A percentile compares a stretch with the other conserved stretches of the same genome.
Evolutionary conservation across 1,284 basidiomycete species (phyloP).

Genomic region (Ustilago esculenta): DNA sequence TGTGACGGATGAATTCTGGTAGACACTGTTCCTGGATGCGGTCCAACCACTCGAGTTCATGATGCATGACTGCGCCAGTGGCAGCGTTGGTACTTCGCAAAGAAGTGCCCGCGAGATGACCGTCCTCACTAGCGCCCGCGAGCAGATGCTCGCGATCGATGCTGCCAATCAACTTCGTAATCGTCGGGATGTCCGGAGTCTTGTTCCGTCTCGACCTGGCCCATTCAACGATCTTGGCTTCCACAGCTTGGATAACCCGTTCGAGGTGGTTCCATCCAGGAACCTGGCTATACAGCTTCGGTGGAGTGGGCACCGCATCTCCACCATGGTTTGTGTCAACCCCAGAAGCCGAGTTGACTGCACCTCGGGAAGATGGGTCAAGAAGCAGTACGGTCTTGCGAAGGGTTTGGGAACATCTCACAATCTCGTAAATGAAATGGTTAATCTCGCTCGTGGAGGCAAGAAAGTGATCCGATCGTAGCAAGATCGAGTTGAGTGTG

Average conservation of each 20-base stretch:
- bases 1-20: conserved; percentile 39
- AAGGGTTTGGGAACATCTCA: conserved; percentile 39
- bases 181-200: conserved; percentile 33
- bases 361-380: conserved; percentile 13
- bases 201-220: conserved; percentile 26
- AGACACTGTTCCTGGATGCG: conserved; percentile 47
- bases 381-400: conserved; percentile 27
- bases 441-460: conserved; percentile 48
- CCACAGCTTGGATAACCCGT: conserved; percentile 43
- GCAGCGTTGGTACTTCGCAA: neutral
- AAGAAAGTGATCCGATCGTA: conserved; percentile 49
- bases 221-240: conserved; percentile 42
- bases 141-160: conserved; percentile 50
- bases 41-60: conserved; percentile 49
- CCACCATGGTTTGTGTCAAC: neutral
- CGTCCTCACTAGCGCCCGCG: conserved; percentile 35
- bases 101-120: neutral
- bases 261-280: conserved; percentile 46
- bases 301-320: conserved; percentile 9
- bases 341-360: neutral
- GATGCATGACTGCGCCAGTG: conserved; percentile 6
- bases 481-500: conserved; percentile 45
- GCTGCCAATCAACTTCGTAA: conserved; percentile 47
- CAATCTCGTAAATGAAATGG: conserved; percentile 57
- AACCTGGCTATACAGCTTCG: conserved; percentile 30